Evolutionary conservation across 176 grass and related monocot species (phyloP).

Genomic region (Saccharum officinarum): DNA sequence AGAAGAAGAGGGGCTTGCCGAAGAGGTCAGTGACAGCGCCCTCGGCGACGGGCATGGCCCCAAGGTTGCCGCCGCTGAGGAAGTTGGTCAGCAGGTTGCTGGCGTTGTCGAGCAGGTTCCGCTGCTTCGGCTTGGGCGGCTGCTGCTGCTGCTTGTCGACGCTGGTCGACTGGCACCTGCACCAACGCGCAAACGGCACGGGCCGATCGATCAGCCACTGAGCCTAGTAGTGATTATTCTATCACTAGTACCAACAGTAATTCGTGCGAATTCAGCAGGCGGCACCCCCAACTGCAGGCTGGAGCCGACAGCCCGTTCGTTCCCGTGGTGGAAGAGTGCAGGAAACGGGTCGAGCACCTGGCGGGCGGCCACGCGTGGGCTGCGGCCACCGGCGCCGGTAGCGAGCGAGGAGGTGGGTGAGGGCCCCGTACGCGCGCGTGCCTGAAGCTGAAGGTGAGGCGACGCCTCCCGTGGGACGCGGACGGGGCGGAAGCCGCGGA

Average conservation of each 20-base stretch:
- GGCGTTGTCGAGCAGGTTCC: constrained; percentile 78
- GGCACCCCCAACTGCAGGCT: neutral
- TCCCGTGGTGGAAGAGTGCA: neutral
- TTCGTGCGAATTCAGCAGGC: neutral
- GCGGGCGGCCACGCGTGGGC: neutral
- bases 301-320: neutral
- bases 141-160: constrained; percentile 46
- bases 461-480: constrained; percentile 26
- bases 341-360: constrained; percentile 27
- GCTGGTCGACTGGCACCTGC: constrained; percentile 81
- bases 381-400: neutral
- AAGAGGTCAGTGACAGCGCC: constrained; percentile 90
- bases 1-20: constrained; percentile 91
- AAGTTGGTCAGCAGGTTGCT: constrained; percentile 95
- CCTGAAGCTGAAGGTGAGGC: constrained; percentile 33
- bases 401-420: neutral
- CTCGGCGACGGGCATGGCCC: constrained; percentile 80
- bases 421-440: neutral
- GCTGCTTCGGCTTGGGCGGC: constrained; percentile 54
- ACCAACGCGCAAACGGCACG: neutral
- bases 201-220: neutral
- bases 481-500: neutral
- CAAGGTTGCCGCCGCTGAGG: constrained; percentile 62
- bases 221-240: neutral
- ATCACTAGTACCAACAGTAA: neutral